phyloP scores from a whole-genome alignment of 805 yeast genomes.

The Debaryomyces maramus region DNA sequence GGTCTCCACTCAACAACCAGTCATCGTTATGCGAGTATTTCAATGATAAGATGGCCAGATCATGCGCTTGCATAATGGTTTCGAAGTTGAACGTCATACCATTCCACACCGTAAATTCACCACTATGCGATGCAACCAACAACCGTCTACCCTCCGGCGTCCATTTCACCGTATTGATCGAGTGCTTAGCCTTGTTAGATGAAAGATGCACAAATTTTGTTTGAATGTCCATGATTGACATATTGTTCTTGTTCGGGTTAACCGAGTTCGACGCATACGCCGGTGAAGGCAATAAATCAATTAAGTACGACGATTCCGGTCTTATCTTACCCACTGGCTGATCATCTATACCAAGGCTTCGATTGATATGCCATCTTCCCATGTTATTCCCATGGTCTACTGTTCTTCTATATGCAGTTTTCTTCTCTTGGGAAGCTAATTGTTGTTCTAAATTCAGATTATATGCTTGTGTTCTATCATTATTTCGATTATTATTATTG shows the following conservation, averaged over 20 bases:
- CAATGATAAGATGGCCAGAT: slow-evolving; percentile 76
- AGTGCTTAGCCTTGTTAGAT: slow-evolving; percentile 88
- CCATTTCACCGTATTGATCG: slow-evolving; percentile 89
- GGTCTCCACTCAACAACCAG: slow-evolving; percentile 94
- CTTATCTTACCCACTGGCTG: slow-evolving; percentile 54
- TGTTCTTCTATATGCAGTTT: slow-evolving; percentile 61
- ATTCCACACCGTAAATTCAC: slow-evolving; percentile 97
- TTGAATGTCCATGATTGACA: slow-evolving; percentile 61
- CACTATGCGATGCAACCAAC: slow-evolving; percentile 85
- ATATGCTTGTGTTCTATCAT: slow-evolving; percentile 23
- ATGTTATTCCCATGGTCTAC: slow-evolving; percentile 76
- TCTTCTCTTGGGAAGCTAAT: slow-evolving; percentile 48
- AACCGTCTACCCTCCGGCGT: slow-evolving; percentile 94
- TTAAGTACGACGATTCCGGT: slow-evolving; percentile 67
- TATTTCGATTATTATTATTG: slow-evolving; percentile 7
- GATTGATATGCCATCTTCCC: slow-evolving; percentile 58
- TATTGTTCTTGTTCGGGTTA: slow-evolving; percentile 26
- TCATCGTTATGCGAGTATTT: slow-evolving; percentile 87
- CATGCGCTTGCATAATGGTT: slow-evolving; percentile 98
- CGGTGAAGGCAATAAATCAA: slow-evolving; percentile 64
- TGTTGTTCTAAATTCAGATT: slow-evolving; percentile 43
- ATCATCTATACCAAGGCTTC: slow-evolving; percentile 45
- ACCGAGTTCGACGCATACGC: slow-evolving; percentile 48
- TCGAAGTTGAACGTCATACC: slow-evolving; percentile 94
- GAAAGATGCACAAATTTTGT: slow-evolving; percentile 88